Evolutionary conservation across 2,329 filamentous ascomycete genomes (phyloP), one percentile per base, ranked within the genome.

Genomic region (Teratosphaeriaceae sp.): DNA sequence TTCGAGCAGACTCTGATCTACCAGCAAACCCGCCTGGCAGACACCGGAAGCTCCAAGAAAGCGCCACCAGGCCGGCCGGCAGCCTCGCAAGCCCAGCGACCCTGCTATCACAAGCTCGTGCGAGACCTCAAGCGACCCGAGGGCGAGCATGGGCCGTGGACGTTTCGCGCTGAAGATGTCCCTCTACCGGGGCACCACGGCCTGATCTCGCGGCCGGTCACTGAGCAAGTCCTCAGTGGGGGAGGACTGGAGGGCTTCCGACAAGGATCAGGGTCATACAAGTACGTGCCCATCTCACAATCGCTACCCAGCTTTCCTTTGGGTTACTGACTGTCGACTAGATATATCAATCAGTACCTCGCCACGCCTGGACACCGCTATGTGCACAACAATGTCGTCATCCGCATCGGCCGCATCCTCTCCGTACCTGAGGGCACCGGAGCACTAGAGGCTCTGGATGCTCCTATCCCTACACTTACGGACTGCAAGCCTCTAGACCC

Each of bases 1-100:
- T 57, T 73, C 38, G 74, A 80, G 59, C 72, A 78, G 45, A 71
- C 73, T 57, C 62, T 80, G 51, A 60, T 82, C 54, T 82, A 78
- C 69, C 75, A 73, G 52, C 75, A 77, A 30, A 15, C 31, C n/a
- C 24, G 22, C 13, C 22, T 20, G 3, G 5, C 38, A 5, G 62
- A 36, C n/a, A 42, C 37, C 3, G 42, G 46, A 8, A 39, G 44
- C 5, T 49, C 47, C 6, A 54, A 54, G 26, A 57, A 18, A 26
- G 26, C 19, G 13, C n/a, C 19, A 13, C 1, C 40, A 29, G 19
- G 29, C n/a, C 42, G 49, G 22, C 44, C 50, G 30, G 46, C 47
- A 15, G 5, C 16, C 3, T 35, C 42, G 20, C 50, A 52, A 43
- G 15, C 43, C 13, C 47, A 47, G 26, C 40, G 43, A n/a, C 47